These are phyloP conservation scores for Calonectria hongkongensis DNA, from an alignment of 2,329 filamentous ascomycete species.

Conservation along the genomic window DNA sequence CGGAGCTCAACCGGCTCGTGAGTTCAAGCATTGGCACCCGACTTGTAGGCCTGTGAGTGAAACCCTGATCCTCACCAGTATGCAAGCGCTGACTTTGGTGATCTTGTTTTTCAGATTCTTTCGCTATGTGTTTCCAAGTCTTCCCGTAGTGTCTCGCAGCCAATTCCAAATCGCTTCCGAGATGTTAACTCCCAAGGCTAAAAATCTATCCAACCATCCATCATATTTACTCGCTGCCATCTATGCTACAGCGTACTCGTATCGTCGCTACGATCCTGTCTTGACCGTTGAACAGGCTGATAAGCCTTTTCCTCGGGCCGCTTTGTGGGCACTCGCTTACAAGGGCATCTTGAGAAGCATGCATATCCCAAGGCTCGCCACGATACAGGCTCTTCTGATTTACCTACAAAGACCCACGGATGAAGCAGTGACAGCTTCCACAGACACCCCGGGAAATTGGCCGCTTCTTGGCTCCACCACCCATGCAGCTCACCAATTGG, in stretches of 20 bases:
- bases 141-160: slow-evolving; percentile 1
- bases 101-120: slow-evolving; percentile 3
- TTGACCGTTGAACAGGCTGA: background rate
- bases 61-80: no score
- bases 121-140: slow-evolving; percentile 2
- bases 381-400: background rate
- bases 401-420: slow-evolving; percentile 6
- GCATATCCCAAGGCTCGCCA: slow-evolving; percentile 11
- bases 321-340: slow-evolving; percentile 11
- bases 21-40: background rate
- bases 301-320: background rate
- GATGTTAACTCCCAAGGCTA: background rate
- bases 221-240: slow-evolving; percentile 22
- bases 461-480: background rate
- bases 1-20: no score
- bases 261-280: slow-evolving; percentile 13
- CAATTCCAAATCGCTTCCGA: background rate
- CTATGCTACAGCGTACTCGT: slow-evolving; percentile 1
- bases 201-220: background rate
- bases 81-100: no score
- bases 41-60: slow-evolving; percentile 15
- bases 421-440: background rate
- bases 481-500: background rate
- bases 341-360: background rate
- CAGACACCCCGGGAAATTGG: slow-evolving; percentile 7